A percentile compares a stretch with the other conserved stretches of the same genome.
phyloP scores from a whole-genome alignment of 768 basidiomycete genomes.

The Guyanaporus albipodus region DNA sequence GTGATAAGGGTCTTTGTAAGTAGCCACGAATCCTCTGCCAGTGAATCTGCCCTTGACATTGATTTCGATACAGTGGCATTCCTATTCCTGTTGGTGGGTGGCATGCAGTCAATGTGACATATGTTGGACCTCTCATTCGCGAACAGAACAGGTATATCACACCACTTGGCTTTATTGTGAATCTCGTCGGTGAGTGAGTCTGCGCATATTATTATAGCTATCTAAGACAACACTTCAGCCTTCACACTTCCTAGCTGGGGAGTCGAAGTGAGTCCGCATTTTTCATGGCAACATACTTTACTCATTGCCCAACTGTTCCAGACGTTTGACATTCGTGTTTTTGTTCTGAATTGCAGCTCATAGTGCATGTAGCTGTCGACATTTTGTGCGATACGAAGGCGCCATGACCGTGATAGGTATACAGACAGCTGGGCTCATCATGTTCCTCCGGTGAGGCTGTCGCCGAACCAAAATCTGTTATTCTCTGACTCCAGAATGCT shows the following conservation, averaged over 20 bases:
- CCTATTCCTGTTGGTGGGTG: slow-evolving; percentile 37
- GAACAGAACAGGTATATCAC: slow-evolving; percentile 61
- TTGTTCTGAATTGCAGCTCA: background rate
- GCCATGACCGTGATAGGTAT: slow-evolving; percentile 41
- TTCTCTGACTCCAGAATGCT: background rate
- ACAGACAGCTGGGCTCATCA: slow-evolving; percentile 38
- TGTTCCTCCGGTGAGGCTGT: slow-evolving; percentile 39
- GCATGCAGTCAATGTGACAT: background rate
- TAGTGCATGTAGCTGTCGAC: slow-evolving; percentile 34
- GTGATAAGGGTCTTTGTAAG: slow-evolving; percentile 34
- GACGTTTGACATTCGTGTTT: slow-evolving; percentile 7
- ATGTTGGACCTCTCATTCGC: background rate
- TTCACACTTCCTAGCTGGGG: slow-evolving; percentile 16
- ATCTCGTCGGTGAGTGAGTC: slow-evolving; percentile 38
- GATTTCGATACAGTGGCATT: slow-evolving; percentile 25
- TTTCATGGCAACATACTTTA: background rate
- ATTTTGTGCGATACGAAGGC: slow-evolving; percentile 51
- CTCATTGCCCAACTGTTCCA: slow-evolving; percentile 2
- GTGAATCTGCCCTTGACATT: background rate
- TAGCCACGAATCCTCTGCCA: background rate
- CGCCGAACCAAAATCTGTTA: background rate
- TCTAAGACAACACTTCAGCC: slow-evolving; percentile 8
- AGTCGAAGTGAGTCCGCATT: slow-evolving; percentile 5
- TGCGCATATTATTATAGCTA: background rate
- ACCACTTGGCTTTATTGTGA: slow-evolving; percentile 58